Percentiles rank a stretch among this genome's conserved stretches.
Evolutionary conservation across 2,329 filamentous ascomycete species (phyloP).

Genomic region (Penicillium sumatraense): DNA sequence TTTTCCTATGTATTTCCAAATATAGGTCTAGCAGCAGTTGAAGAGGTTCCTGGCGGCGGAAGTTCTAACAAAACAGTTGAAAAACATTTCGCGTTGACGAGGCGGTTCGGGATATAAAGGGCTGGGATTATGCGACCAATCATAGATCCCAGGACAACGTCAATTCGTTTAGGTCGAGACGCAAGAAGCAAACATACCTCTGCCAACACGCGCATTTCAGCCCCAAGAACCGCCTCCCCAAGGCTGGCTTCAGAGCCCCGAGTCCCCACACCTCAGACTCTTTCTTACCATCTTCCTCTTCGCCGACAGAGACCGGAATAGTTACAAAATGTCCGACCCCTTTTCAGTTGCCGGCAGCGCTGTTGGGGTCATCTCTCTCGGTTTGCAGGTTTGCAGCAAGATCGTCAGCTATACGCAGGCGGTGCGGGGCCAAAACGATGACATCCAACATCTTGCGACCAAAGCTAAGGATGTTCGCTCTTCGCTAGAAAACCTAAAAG

Average conservation of each 20-base stretch:
- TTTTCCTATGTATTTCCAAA: too few relatives aligned
- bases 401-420: not conserved
- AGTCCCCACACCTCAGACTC: not conserved
- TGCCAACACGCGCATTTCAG: not conserved
- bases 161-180: too few relatives aligned
- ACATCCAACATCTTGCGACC: not conserved
- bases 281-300: not conserved
- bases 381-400: not conserved
- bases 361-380: conserved; percentile 6
- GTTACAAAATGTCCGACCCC: conserved; percentile 4
- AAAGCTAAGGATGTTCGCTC: not conserved
- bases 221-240: not conserved
- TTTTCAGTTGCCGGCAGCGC: conserved; percentile 2
- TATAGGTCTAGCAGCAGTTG: too few relatives aligned
- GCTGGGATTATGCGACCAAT: too few relatives aligned
- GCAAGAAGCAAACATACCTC: too few relatives aligned
- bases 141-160: too few relatives aligned
- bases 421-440: not conserved
- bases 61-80: too few relatives aligned
- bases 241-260: not conserved
- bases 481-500: not conserved
- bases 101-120: too few relatives aligned
- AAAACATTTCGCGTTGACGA: too few relatives aligned
- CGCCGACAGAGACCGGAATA: too few relatives aligned
- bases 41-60: too few relatives aligned